These are phyloP conservation scores for Conticribra guillardii DNA, from an alignment of 108 stramenopile species.

Conservation along the genomic window DNA sequence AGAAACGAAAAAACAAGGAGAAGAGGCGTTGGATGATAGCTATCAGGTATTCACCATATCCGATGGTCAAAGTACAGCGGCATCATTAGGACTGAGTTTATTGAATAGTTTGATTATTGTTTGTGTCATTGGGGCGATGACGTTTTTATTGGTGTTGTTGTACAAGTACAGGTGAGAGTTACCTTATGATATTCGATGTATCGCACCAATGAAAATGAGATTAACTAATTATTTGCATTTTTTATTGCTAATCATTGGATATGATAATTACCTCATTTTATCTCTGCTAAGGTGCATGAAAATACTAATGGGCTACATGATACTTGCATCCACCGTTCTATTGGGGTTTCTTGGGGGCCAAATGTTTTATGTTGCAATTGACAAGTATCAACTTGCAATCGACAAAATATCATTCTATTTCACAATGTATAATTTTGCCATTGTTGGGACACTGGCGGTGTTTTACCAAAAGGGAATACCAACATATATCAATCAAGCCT, in stretches of 20 bases:
- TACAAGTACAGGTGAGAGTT: conserved; percentile 77
- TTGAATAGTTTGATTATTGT: conserved; percentile 95
- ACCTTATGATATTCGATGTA: no score
- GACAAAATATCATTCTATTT: conserved; percentile 84
- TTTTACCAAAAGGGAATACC: conserved; percentile 95
- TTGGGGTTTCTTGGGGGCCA: conserved; percentile 84
- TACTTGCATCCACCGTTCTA: conserved; percentile 78
- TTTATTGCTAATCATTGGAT: no score
- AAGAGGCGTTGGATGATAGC: conserved; percentile 52
- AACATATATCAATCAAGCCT: conserved; percentile 83
- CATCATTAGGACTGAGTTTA: conserved; percentile 73
- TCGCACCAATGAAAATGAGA: no score
- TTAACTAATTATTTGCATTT: no score
- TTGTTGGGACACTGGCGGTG: conserved; percentile 88
- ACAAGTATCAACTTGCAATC: conserved; percentile 65
- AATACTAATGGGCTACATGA: conserved; percentile 87
- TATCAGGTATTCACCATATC: conserved; percentile 63
- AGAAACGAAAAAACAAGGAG: conserved; percentile 60
- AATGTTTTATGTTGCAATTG: conserved; percentile 62
- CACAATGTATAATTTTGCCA: conserved; percentile 92
- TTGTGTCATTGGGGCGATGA: conserved; percentile 79
- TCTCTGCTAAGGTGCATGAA: conserved; percentile 74
- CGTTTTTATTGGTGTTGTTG: conserved; percentile 89
- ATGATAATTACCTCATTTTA: background rate
- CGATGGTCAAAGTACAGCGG: conserved; percentile 53